phyloP scores from a whole-genome alignment of 176 grass and related monocot genomes.

The Rhipidocladum racemiflorum region DNA sequence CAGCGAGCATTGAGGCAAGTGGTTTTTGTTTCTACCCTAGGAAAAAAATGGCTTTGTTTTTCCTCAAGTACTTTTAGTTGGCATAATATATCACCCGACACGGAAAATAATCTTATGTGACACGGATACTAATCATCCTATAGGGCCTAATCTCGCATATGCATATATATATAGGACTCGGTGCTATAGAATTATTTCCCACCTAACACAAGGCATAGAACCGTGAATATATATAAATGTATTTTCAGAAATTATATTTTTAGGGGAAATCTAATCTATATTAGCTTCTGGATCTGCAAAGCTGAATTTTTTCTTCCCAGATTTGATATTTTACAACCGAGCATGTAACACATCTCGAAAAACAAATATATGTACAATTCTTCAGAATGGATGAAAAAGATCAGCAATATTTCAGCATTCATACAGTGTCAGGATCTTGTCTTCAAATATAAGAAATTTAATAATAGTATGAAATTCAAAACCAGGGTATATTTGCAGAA shows the following conservation, averaged over 20 bases:
- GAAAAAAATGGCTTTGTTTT: not conserved
- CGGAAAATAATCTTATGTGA: no score
- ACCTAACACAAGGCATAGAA: no score
- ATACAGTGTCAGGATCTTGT: not conserved
- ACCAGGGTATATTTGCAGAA: not conserved
- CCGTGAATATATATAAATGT: not conserved
- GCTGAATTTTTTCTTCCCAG: not conserved
- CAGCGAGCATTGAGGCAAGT: slow-evolving; percentile 52
- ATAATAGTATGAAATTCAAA: not conserved
- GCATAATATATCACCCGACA: not conserved
- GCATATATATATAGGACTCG: no score
- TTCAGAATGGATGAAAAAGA: not conserved
- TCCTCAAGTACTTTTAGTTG: not conserved
- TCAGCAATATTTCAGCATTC: not conserved
- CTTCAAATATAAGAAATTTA: not conserved
- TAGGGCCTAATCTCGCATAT: no score
- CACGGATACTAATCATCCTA: not conserved
- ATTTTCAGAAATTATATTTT: not conserved
- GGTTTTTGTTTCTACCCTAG: not conserved
- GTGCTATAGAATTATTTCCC: no score
- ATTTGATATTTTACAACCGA: not conserved
- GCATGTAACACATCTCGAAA: not conserved
- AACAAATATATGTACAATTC: not conserved
- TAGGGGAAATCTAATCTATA: not conserved
- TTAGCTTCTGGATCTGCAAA: not conserved